Evolutionary conservation across 1,284 basidiomycete genomes (phyloP).

Genomic region (Rhodotorula sp.): DNA sequence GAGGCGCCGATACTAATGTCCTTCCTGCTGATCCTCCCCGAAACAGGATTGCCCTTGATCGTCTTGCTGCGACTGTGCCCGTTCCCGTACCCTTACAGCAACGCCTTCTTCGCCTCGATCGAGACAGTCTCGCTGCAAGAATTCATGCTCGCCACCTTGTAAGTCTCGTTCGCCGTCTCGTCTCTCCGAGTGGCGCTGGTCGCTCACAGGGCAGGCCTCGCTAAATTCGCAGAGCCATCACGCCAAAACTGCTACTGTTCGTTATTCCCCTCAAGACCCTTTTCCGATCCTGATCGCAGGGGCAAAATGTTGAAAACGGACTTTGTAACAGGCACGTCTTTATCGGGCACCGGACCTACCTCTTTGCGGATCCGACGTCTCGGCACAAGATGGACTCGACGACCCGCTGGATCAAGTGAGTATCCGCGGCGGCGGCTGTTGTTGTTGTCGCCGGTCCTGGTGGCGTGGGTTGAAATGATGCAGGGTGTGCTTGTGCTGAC

Average conservation of each 20-base stretch:
- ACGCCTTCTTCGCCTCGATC: constrained; percentile 64
- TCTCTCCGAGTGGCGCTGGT: not conserved
- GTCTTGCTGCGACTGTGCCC: constrained; percentile 70
- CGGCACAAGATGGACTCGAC: constrained; percentile 70
- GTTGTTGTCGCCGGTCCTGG: too few species aligned
- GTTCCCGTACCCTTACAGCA: constrained; percentile 69
- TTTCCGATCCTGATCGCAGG: too few species aligned
- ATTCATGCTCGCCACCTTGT: constrained; percentile 64
- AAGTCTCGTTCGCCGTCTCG: not conserved
- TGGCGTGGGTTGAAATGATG: too few species aligned
- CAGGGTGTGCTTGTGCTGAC: not conserved
- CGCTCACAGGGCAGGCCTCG: not conserved
- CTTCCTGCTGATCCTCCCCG: not conserved
- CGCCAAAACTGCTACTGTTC: constrained; percentile 65
- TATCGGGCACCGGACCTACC: constrained; percentile 71
- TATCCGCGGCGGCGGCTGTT: constrained; percentile 33
- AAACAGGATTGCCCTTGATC: constrained; percentile 65
- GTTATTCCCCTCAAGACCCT: not conserved
- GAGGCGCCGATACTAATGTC: not conserved
- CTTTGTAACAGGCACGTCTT: constrained; percentile 58
- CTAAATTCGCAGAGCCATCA: constrained; percentile 53
- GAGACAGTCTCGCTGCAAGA: constrained; percentile 69
- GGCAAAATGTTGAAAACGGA: not conserved
- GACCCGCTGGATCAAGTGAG: constrained; percentile 61
- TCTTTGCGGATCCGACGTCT: constrained; percentile 70